Percentiles rank a stretch among this genome's conserved stretches.
Conservation (phyloP, 768 basidiomycete genomes). For the Mycena floridula region DNA sequence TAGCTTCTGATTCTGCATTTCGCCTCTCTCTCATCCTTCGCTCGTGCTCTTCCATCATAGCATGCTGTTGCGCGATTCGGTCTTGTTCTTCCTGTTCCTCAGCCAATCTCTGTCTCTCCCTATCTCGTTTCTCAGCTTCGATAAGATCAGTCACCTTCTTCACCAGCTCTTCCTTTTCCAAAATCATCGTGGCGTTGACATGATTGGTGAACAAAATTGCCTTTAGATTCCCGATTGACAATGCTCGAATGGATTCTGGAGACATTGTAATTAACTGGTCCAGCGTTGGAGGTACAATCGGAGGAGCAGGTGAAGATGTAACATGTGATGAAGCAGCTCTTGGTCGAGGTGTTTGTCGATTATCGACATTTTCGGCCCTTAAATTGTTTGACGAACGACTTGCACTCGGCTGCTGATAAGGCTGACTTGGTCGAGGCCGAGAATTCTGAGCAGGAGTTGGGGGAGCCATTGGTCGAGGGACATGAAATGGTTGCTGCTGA, state of each 20-base stretch:
- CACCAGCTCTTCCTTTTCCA: slow-evolving; percentile 89
- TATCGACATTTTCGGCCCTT: slow-evolving; percentile 7
- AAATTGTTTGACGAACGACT: slow-evolving; percentile 17
- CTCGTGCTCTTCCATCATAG: slow-evolving; percentile 27
- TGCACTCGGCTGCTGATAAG: slow-evolving; percentile 12
- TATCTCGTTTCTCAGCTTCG: slow-evolving; percentile 54
- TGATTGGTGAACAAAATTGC: slow-evolving; percentile 76
- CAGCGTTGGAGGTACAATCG: slow-evolving; percentile 50
- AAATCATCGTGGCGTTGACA: slow-evolving; percentile 62
- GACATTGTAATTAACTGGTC: slow-evolving; percentile 63
- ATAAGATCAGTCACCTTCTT: slow-evolving; percentile 58
- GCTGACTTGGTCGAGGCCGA: slow-evolving; percentile 14
- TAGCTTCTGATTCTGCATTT: slow-evolving; percentile 9
- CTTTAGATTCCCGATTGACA: slow-evolving; percentile 74
- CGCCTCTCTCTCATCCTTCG: slow-evolving; percentile 17
- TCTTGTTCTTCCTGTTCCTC: slow-evolving; percentile 41
- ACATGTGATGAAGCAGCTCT: slow-evolving; percentile 35
- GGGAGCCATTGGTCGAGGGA: slow-evolving; percentile 11
- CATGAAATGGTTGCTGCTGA: background rate
- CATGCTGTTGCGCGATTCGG: slow-evolving; percentile 30
- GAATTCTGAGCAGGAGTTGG: slow-evolving; percentile 18
- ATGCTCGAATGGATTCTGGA: slow-evolving; percentile 43
- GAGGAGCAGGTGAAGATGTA: slow-evolving; percentile 23
- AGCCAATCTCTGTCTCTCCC: slow-evolving; percentile 40
- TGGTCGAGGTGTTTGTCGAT: slow-evolving; percentile 26